Evolutionary conservation across 129 eudicot genomes (phyloP).

Genomic region (Flaveria brownii): DNA sequence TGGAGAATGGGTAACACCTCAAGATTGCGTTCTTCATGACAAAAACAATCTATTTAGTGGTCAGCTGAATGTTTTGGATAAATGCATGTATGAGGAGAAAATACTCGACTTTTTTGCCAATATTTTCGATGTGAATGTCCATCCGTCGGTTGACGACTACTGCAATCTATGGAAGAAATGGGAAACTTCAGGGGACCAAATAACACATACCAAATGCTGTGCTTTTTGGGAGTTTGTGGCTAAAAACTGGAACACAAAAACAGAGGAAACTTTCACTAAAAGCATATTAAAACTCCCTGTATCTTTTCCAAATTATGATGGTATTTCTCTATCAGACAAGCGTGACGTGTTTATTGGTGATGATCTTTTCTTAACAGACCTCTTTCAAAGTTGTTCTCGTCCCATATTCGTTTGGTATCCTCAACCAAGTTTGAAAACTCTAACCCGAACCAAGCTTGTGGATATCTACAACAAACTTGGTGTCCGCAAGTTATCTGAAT

Average conservation of each 20-base stretch:
- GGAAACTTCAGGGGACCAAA: conserved; percentile 34
- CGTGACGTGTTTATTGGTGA: conserved; percentile 50
- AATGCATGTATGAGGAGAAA: conserved; percentile 32
- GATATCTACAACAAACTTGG: conserved; percentile 50
- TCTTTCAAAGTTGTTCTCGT: conserved; percentile 35
- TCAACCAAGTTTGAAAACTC: conserved; percentile 25
- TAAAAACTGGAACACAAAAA: conserved; percentile 30
- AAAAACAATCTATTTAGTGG: conserved; percentile 36
- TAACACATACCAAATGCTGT: conserved; percentile 41
- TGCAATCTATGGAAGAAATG: conserved; percentile 53
- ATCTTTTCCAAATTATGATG: conserved; percentile 20
- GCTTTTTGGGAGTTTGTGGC: conserved; percentile 56
- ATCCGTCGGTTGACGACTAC: conserved; percentile 52
- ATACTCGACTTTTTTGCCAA: conserved; percentile 43
- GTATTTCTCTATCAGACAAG: conserved; percentile 36
- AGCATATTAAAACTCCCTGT: conserved; percentile 48
- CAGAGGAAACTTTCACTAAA: conserved; percentile 21
- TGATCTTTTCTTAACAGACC: conserved; percentile 48
- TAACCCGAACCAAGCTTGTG: conserved; percentile 36
- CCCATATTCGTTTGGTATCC: conserved; percentile 57
- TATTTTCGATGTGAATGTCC: conserved; percentile 33
- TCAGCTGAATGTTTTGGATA: conserved; percentile 42
- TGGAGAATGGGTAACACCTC: conserved; percentile 47
- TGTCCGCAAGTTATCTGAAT: conserved; percentile 43
- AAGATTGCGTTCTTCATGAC: conserved; percentile 52